These are phyloP conservation scores for Chrysosporium keratinophilum DNA, from an alignment of 2,329 filamentous ascomycete species.

Conservation along the genomic window DNA sequence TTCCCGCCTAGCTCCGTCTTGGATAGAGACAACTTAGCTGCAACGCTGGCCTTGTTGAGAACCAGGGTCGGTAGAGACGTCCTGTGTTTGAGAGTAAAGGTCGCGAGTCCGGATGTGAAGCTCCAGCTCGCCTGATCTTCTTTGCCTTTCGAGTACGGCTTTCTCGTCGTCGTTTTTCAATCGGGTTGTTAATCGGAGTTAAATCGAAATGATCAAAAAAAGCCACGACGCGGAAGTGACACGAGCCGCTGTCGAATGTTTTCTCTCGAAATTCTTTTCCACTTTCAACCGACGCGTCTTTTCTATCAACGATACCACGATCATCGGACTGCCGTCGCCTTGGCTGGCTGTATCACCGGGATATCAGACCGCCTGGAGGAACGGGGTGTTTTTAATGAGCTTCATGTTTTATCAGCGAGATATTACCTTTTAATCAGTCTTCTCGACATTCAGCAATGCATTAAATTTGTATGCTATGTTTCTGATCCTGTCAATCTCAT, in stretches of 20 bases:
- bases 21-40: constrained; percentile 11
- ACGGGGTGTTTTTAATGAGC: not conserved
- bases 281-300: too few relatives aligned
- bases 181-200: not conserved
- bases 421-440: not conserved
- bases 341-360: too few relatives aligned
- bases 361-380: too few relatives aligned
- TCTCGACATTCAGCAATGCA: not conserved
- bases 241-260: too few relatives aligned
- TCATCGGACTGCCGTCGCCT: too few relatives aligned
- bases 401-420: not conserved
- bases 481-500: too few relatives aligned
- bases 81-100: constrained; percentile 12
- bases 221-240: too few relatives aligned
- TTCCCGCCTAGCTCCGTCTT: constrained; percentile 11
- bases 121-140: constrained; percentile 8
- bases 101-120: constrained; percentile 9
- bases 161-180: not conserved
- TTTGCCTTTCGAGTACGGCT: not conserved
- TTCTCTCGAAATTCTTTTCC: too few relatives aligned
- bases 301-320: too few relatives aligned
- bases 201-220: not conserved
- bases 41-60: constrained; percentile 13
- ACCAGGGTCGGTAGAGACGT: constrained; percentile 12
- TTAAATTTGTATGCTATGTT: too few relatives aligned